Conservation (phyloP, 106 monocot species). For the Posidonia australis region DNA sequence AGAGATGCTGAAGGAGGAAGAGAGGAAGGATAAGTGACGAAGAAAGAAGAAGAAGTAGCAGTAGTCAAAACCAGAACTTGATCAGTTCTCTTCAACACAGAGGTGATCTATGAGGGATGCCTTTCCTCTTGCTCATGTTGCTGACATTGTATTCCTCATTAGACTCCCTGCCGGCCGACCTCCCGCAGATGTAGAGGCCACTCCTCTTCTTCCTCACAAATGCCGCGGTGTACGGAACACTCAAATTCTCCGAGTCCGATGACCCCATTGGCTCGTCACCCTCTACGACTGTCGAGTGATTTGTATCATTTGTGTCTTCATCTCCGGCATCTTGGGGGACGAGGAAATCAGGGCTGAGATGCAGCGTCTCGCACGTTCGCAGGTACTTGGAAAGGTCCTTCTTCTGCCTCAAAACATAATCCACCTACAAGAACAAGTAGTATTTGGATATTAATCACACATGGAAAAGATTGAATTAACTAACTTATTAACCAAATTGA, state of each 20-base stretch:
- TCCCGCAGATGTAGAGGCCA: slow-evolving; percentile 33
- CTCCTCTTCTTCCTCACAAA: slow-evolving; percentile 49
- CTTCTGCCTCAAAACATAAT: slow-evolving; percentile 64
- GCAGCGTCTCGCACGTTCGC: slow-evolving; percentile 46
- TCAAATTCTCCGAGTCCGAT: slow-evolving; percentile 72
- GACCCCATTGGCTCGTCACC: slow-evolving; percentile 46
- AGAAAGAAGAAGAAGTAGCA: background rate
- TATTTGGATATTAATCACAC: no score
- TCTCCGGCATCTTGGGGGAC: slow-evolving; percentile 31
- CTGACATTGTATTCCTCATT: slow-evolving; percentile 35
- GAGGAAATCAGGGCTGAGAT: slow-evolving; percentile 63
- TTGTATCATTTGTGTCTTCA: slow-evolving; percentile 52
- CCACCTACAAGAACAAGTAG: slow-evolving; percentile 38
- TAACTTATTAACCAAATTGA: no score
- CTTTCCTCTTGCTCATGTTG: slow-evolving; percentile 89
- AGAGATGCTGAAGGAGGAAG: background rate
- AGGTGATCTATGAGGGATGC: slow-evolving; percentile 82
- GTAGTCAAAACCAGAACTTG: background rate
- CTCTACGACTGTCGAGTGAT: slow-evolving; percentile 65
- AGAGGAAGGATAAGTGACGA: background rate
- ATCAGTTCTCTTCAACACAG: slow-evolving; percentile 33
- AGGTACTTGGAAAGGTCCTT: slow-evolving; percentile 58
- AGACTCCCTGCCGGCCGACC: slow-evolving; percentile 34
- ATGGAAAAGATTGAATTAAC: no score
- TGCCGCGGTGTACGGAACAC: slow-evolving; percentile 27